Percentiles rank a stretch among this genome's conserved stretches.
Conservation (phyloP, 78 protist species). For the Trichosphaerium sp. region DNA sequence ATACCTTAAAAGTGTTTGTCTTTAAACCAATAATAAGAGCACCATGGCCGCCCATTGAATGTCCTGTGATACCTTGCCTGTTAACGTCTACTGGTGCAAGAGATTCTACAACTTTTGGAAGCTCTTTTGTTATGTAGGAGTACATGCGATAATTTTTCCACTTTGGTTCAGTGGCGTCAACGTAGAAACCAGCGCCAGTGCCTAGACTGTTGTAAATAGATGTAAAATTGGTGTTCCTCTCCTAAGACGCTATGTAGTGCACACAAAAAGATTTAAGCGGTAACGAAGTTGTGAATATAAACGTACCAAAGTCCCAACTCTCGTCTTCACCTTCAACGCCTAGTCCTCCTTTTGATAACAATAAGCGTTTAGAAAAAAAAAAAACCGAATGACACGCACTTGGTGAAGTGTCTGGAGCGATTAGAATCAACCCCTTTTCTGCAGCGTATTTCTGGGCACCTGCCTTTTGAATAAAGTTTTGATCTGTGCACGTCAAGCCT, state of each 20-base stretch:
- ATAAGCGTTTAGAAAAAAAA: background rate
- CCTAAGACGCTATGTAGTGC: too few species aligned
- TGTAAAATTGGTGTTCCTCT: background rate
- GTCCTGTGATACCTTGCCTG: conserved; percentile 46
- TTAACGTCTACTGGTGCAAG: conserved; percentile 1
- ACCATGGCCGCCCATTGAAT: conserved; percentile 91
- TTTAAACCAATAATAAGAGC: conserved; percentile 56
- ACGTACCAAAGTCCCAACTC: conserved; percentile 50
- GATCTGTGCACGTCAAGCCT: conserved; percentile 80
- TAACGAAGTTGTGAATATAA: too few species aligned
- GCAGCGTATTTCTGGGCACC: conserved; percentile 53
- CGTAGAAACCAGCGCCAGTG: conserved; percentile 85
- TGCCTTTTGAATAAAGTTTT: conserved; percentile 68
- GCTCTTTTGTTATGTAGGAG: conserved; percentile 69
- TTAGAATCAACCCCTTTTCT: conserved; percentile 27
- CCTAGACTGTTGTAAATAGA: too few species aligned
- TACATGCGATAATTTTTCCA: conserved; percentile 69
- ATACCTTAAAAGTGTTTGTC: conserved; percentile 5
- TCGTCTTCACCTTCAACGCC: conserved; percentile 32
- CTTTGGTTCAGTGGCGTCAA: conserved; percentile 65
- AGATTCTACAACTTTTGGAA: conserved; percentile 25
- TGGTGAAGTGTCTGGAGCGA: conserved; percentile 85
- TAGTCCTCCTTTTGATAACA: conserved; percentile 24
- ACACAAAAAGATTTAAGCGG: too few species aligned
- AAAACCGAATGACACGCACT: background rate